Evolutionary conservation across 2,329 filamentous ascomycete species (phyloP).

Genomic region (Alternaria dauci): DNA sequence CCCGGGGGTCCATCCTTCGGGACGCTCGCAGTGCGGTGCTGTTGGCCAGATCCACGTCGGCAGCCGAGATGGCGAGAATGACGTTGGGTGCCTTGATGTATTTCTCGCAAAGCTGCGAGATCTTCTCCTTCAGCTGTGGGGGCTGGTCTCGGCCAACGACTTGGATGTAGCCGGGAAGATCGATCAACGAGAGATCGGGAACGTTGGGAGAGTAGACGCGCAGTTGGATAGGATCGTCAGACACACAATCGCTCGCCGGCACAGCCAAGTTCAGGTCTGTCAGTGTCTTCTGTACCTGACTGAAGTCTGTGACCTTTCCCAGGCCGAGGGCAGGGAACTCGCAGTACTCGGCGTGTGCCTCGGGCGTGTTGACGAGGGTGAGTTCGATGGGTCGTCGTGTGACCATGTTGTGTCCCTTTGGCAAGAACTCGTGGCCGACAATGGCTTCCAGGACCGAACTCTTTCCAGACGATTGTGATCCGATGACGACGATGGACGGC

Average conservation of each 20-base stretch:
- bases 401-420: slow-evolving; percentile 99
- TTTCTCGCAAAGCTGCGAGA: slow-evolving; percentile 94
- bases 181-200: slow-evolving; percentile 93
- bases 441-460: slow-evolving; percentile 97
- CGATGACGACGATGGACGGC: slow-evolving; percentile 98
- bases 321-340: slow-evolving; percentile 94
- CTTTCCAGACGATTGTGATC: slow-evolving; percentile 97
- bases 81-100: slow-evolving; percentile 97
- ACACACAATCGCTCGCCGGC: slow-evolving; percentile 88
- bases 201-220: slow-evolving; percentile 96
- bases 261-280: slow-evolving; percentile 96
- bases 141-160: slow-evolving; percentile 92
- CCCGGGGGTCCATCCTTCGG: slow-evolving; percentile 88
- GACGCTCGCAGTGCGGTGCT: slow-evolving; percentile 91
- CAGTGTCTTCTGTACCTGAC: slow-evolving; percentile 88
- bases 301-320: slow-evolving; percentile 89
- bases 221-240: slow-evolving; percentile 94
- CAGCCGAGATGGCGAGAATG: slow-evolving; percentile 95
- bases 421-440: slow-evolving; percentile 96
- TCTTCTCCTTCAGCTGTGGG: slow-evolving; percentile 90
- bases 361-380: slow-evolving; percentile 93
- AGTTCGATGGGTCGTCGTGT: slow-evolving; percentile 94
- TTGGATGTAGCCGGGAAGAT: slow-evolving; percentile 96
- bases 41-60: slow-evolving; percentile 96
- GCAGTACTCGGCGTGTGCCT: slow-evolving; percentile 86